Evolutionary conservation across 306 rosid species (phyloP).

Genomic region (Geum urbanum): DNA sequence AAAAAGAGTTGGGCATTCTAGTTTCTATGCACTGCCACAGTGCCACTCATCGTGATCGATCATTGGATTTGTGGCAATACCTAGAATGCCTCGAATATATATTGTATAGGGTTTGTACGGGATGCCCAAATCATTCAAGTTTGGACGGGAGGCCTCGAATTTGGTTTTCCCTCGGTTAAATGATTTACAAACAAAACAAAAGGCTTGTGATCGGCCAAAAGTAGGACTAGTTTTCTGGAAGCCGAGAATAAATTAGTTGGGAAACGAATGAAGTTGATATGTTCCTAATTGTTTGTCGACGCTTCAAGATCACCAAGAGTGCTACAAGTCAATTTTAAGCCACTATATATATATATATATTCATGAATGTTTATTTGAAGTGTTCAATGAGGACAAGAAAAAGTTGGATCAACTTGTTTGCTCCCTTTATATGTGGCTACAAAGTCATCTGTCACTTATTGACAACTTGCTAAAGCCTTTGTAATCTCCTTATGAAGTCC

Average conservation of each 20-base stretch:
- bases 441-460: conserved; percentile 34
- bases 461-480: conserved; percentile 32
- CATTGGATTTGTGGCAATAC: too few relatives aligned
- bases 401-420: conserved; percentile 23
- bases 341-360: neutral
- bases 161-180: too few relatives aligned
- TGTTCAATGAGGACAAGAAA: conserved; percentile 11
- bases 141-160: too few relatives aligned
- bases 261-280: neutral
- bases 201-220: neutral
- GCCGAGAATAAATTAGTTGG: conserved; percentile 11
- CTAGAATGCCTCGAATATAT: too few relatives aligned
- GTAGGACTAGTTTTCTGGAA: neutral
- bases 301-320: neutral
- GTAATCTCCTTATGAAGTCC: neutral
- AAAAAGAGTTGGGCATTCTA: too few relatives aligned
- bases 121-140: too few relatives aligned
- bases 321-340: neutral
- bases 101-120: too few relatives aligned
- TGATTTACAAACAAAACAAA: too few relatives aligned
- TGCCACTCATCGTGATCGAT: too few relatives aligned
- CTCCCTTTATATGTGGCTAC: neutral
- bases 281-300: conserved; percentile 7
- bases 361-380: conserved; percentile 2
- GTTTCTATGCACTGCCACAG: too few relatives aligned